These are phyloP conservation scores for Pecoramyces ruminantium DNA, from an alignment of 192 early-diverging fungal species.

Conservation along the genomic window DNA sequence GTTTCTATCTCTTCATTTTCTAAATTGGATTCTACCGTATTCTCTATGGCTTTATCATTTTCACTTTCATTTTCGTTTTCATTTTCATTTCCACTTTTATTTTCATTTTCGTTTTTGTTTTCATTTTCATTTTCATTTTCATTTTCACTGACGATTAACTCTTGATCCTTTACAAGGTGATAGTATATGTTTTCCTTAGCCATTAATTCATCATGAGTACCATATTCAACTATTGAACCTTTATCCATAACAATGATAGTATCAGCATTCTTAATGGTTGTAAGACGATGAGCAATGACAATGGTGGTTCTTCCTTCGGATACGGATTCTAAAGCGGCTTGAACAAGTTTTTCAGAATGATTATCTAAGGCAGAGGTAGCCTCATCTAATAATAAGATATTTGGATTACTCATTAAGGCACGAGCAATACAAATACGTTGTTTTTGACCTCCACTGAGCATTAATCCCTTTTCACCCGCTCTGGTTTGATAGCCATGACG, in stretches of 20 bases:
- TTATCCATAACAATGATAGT: slow-evolving; percentile 24
- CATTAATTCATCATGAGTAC: slow-evolving; percentile 62
- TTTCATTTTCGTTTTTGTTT: too few species aligned
- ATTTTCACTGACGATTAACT: too few species aligned
- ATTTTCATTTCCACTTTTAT: too few species aligned
- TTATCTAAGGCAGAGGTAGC: not conserved
- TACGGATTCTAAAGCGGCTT: slow-evolving; percentile 1
- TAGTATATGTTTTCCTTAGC: slow-evolving; percentile 36
- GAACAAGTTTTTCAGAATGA: slow-evolving; percentile 3
- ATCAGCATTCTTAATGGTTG: slow-evolving; percentile 43
- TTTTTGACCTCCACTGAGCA: slow-evolving; percentile 78
- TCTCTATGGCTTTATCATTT: too few species aligned
- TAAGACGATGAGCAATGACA: slow-evolving; percentile 51
- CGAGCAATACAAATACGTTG: slow-evolving; percentile 76
- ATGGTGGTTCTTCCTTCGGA: slow-evolving; percentile 7
- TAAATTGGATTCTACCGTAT: too few species aligned
- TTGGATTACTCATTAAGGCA: not conserved
- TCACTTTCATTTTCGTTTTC: too few species aligned
- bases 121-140: too few species aligned
- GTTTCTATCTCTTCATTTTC: too few species aligned
- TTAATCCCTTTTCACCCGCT: slow-evolving; percentile 64
- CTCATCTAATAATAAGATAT: not conserved
- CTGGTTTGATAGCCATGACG: slow-evolving; percentile 64
- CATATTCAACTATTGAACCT: slow-evolving; percentile 37
- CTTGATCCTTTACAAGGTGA: slow-evolving; percentile 31